phyloP scores from a whole-genome alignment of 108 stramenopile species.

The Fragilariopsis cylindrus region DNA sequence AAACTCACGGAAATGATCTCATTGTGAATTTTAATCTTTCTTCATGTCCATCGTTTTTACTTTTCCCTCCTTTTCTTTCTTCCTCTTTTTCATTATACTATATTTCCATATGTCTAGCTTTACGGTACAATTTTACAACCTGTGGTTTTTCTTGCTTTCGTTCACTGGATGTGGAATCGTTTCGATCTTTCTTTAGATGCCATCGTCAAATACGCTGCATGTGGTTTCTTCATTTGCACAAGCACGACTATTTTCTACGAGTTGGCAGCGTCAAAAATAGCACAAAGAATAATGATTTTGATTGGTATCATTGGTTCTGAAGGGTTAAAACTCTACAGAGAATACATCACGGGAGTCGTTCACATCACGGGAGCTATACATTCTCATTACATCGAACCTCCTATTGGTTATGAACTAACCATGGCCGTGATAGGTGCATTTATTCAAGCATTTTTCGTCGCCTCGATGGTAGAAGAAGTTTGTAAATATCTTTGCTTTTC shows the following conservation, averaged over 20 bases:
- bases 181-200: constrained; percentile 74
- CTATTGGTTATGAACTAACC: neutral
- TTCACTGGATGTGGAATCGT: constrained; percentile 48
- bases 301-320: neutral
- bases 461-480: constrained; percentile 77
- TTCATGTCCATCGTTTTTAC: neutral
- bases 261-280: neutral
- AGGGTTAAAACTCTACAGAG: neutral
- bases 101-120: neutral
- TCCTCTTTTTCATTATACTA: neutral
- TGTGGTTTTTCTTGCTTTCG: constrained; percentile 40
- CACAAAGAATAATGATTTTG: neutral
- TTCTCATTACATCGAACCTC: neutral
- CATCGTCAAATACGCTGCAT: constrained; percentile 78
- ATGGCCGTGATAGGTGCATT: neutral
- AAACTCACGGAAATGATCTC: neutral
- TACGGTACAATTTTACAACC: constrained; percentile 17
- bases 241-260: constrained; percentile 51
- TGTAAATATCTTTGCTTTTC: constrained; percentile 79
- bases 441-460: constrained; percentile 57
- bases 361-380: neutral
- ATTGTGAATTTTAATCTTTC: neutral
- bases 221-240: constrained; percentile 71
- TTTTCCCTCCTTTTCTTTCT: neutral
- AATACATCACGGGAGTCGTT: neutral